phyloP scores from a whole-genome alignment of 305 asterid genomes.

The Fraxinus dipetala region DNA sequence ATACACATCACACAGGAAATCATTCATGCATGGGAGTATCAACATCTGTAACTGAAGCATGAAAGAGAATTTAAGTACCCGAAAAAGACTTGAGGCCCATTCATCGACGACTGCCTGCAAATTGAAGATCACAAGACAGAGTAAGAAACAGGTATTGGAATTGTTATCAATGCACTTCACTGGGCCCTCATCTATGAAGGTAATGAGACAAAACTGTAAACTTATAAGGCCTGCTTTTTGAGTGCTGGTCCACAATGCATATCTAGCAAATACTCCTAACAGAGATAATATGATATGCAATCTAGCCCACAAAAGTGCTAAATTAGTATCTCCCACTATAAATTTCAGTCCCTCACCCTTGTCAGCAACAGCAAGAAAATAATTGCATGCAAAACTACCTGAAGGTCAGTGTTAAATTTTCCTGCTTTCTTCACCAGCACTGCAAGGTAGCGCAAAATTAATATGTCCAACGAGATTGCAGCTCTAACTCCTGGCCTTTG shows the following conservation, averaged over 20 bases:
- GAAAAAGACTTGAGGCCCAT: conserved; percentile 99
- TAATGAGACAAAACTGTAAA: conserved; percentile 17
- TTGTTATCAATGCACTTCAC: background rate
- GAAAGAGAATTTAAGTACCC: conserved; percentile 55
- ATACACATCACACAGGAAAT: background rate
- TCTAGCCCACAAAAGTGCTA: conserved; percentile 14
- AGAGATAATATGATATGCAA: background rate
- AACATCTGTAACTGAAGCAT: conserved; percentile 21
- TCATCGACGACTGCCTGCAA: conserved; percentile 88
- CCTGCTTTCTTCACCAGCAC: conserved; percentile 74
- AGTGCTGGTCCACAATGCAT: conserved; percentile 4
- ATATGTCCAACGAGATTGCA: conserved; percentile 87
- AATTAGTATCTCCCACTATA: background rate
- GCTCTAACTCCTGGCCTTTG: conserved; percentile 99
- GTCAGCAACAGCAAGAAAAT: conserved; percentile 11
- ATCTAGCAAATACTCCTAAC: conserved; percentile 4
- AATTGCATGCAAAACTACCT: conserved; percentile 47
- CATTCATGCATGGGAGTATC: conserved; percentile 12
- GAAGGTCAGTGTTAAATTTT: conserved; percentile 80
- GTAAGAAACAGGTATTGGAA: background rate
- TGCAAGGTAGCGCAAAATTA: conserved; percentile 79
- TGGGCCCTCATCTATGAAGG: conserved; percentile 15
- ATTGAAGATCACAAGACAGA: conserved; percentile 23
- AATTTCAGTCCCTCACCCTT: background rate
- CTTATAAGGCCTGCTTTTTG: background rate